Conservation (phyloP, 73 alveolate species). For the Paramecium caudatum region DNA sequence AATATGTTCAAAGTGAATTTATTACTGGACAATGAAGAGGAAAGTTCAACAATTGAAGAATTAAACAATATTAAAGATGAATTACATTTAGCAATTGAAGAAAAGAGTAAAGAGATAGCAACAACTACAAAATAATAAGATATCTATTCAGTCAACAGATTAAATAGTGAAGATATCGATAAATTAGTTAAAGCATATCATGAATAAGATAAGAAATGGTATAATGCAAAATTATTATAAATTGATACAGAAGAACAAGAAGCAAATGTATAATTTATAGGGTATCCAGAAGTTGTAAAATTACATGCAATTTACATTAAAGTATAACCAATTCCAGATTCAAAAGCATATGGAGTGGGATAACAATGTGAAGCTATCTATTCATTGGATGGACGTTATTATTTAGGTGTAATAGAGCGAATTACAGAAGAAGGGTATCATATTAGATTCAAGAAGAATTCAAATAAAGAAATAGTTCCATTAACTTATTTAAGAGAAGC, state of each 20-base stretch:
- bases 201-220: conserved; percentile 73
- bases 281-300: conserved; percentile 68
- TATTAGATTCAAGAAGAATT: conserved; percentile 64
- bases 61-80: conserved; percentile 62
- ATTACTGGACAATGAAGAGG: conserved; percentile 52
- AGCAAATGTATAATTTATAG: conserved; percentile 63
- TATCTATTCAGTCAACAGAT: conserved; percentile 42
- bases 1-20: conserved; percentile 66
- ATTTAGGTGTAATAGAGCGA: conserved; percentile 62
- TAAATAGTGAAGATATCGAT: conserved; percentile 66
- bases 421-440: conserved; percentile 74
- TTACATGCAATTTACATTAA: conserved; percentile 65
- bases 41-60: conserved; percentile 59
- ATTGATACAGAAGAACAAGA: conserved; percentile 70
- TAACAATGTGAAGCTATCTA: conserved; percentile 72
- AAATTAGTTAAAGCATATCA: conserved; percentile 68
- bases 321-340: conserved; percentile 72
- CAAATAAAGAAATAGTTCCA: conserved; percentile 60
- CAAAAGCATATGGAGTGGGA: conserved; percentile 41
- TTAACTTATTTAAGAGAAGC: conserved; percentile 61
- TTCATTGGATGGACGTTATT: conserved; percentile 70
- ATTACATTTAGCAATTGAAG: conserved; percentile 26
- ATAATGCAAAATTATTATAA: conserved; percentile 57
- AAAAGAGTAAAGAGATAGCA: conserved; percentile 47
- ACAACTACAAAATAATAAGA: conserved; percentile 50